phyloP scores from a whole-genome alignment of 257 asterid species.

The Catharanthus roseus region DNA sequence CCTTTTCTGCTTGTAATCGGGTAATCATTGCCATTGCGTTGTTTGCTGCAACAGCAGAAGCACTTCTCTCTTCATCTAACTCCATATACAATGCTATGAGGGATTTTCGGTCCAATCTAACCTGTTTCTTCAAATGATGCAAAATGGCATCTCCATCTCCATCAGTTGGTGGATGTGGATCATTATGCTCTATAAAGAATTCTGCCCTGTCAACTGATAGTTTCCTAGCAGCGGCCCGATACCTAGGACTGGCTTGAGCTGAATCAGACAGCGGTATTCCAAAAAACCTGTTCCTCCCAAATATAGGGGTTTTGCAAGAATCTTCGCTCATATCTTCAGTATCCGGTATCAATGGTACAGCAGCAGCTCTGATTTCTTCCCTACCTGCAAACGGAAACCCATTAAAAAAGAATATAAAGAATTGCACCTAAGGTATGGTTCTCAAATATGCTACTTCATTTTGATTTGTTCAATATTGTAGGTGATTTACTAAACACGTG shows the following conservation, averaged over 20 bases:
- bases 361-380: conserved; percentile 38
- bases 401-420: neutral
- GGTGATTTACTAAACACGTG: neutral
- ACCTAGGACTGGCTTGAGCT: conserved; percentile 74
- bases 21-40: conserved; percentile 99
- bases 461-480: too few species aligned
- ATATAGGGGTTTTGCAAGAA: conserved; percentile 42
- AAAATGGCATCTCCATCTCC: conserved; percentile 33
- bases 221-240: conserved; percentile 26
- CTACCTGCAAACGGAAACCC: conserved; percentile 28
- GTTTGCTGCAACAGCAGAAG: conserved; percentile 92
- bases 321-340: conserved; percentile 43
- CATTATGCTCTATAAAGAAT: conserved; percentile 30
- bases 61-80: conserved; percentile 87
- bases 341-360: conserved; percentile 37
- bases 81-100: conserved; percentile 75
- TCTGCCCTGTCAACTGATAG: conserved; percentile 34
- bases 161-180: conserved; percentile 32
- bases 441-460: neutral
- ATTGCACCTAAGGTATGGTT: neutral
- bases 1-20: conserved; percentile 85
- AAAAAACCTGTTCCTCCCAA: conserved; percentile 44
- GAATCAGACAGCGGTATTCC: conserved; percentile 63
- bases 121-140: conserved; percentile 43
- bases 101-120: conserved; percentile 59